phyloP scores from a whole-genome alignment of 2,329 filamentous ascomycete species.

The Alternaria novae-zelandiae region DNA sequence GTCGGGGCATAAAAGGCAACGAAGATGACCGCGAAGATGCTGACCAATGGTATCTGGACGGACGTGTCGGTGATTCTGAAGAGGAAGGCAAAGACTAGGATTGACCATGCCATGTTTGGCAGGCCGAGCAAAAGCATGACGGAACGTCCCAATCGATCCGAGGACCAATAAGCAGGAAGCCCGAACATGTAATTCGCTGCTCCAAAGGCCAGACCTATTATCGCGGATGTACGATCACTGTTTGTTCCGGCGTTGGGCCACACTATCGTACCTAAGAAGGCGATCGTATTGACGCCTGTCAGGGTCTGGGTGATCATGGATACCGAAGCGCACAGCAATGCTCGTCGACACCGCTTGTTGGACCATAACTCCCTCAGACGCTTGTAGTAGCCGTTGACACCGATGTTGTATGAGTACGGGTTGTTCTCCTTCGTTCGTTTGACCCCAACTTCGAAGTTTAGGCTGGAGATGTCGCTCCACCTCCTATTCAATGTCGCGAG shows the following conservation, averaged over 20 bases:
- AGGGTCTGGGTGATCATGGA: conserved; percentile 28
- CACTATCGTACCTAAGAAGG: conserved; percentile 24
- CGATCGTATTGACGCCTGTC: conserved; percentile 21
- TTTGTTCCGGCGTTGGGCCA: conserved; percentile 14
- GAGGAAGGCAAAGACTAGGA: conserved; percentile 28
- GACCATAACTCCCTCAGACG: conserved; percentile 21
- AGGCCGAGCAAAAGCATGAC: conserved; percentile 26
- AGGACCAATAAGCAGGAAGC: conserved; percentile 28
- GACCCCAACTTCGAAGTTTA: conserved; percentile 9
- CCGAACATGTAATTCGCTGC: conserved; percentile 26
- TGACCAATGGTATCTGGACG: conserved; percentile 16
- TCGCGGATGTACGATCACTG: conserved; percentile 13
- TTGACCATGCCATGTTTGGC: conserved; percentile 34
- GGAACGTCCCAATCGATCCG: conserved; percentile 26
- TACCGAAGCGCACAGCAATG: conserved; percentile 20
- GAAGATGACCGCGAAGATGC: conserved; percentile 27
- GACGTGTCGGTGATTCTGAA: conserved; percentile 18
- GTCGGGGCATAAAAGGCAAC: conserved; percentile 27
- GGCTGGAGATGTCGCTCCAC: conserved; percentile 14
- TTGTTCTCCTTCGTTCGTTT: conserved; percentile 8
- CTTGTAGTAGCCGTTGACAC: conserved; percentile 29
- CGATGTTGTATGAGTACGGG: conserved; percentile 29
- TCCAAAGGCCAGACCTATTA: conserved; percentile 26
- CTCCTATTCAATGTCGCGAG: not conserved
- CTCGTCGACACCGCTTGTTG: conserved; percentile 26